Base-by-base conservation (phyloP, 768 basidiomycete species). In the Ephemerocybe angulata region DNA sequence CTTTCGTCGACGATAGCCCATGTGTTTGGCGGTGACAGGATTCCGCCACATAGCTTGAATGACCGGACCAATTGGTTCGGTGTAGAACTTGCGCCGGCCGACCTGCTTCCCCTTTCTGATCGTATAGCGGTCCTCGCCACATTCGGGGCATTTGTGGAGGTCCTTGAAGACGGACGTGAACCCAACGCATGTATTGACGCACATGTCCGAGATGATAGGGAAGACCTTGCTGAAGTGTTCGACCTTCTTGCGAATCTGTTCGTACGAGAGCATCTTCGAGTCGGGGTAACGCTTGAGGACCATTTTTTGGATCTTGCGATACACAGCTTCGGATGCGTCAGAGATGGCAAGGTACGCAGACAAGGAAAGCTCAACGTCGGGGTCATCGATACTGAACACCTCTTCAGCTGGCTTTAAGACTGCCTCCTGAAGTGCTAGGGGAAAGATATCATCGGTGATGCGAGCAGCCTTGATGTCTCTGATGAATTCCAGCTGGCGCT, bases 151-250 rank as follows among this genome's bases (percentile, higher is more conserved):
- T 0, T 19, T 3, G 0, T 72, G 62, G 0, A 68, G 52, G 1
- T 65, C 27, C 1, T 50, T 44, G n/a, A 66, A 75, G 0, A 72
- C 74, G 0, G 78, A 74, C 0, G 71, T 75, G 50, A 65, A 81
- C 0, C 71, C 72, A 19, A 68, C 29, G 54, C 79, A 81, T 0
- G 69, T 66, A 6, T 76, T 69, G 0, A 65, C 56, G 38, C 78
- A 81, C 75, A 80, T 80, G 53, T 79, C 67, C 2, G 35, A 37
- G 3, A 37, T 3, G 3, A 37, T 37, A 2, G 35, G 35, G 2
- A 3, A 2, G 13, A 37, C 35, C 35, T 37, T 12, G 35, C 35
- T 37, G 35, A 37, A 37, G 12, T 37, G 13, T 37, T 37, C 13
- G 2, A 37, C 35, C 35, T 37, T 37, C 3, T 37, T 37, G 1